phyloP scores from a whole-genome alignment of 2,329 filamentous ascomycete species.

The Ophiostoma triangulosporum region DNA sequence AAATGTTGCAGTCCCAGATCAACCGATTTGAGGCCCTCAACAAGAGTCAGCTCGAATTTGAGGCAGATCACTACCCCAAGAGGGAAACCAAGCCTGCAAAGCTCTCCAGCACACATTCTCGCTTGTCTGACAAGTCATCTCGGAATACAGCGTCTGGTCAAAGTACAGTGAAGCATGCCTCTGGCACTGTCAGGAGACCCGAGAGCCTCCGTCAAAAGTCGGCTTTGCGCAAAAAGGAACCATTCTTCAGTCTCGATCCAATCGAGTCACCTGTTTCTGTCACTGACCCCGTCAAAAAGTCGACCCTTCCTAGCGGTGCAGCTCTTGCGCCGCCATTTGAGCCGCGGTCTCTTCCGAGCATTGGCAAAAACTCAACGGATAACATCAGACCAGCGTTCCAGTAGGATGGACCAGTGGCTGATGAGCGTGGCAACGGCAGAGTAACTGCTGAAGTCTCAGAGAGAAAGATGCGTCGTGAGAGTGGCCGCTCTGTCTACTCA shows the following conservation, averaged over 20 bases:
- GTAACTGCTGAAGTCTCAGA: not conserved
- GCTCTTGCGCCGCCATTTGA: conserved; percentile 37
- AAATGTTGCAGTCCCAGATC: conserved; percentile 23
- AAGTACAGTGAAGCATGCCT: conserved; percentile 5
- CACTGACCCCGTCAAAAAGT: conserved; percentile 20
- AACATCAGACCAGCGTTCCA: not conserved
- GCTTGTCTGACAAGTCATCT: not conserved
- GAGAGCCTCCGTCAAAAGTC: conserved; percentile 12
- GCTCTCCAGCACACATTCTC: conserved; percentile 15
- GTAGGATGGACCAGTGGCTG: conserved; percentile 4
- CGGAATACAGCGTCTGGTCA: not conserved
- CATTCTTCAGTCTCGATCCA: conserved; percentile 17
- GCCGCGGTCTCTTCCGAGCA: conserved; percentile 21
- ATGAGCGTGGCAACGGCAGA: not conserved
- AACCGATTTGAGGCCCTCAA: conserved; percentile 32
- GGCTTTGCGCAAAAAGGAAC: conserved; percentile 12
- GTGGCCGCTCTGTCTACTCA: conserved; percentile 8
- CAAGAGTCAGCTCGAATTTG: conserved; percentile 30
- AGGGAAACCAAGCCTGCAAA: conserved; percentile 6
- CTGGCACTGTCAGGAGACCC: conserved; percentile 8
- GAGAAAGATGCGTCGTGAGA: not conserved
- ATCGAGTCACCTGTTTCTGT: conserved; percentile 17
- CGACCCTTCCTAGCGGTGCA: conserved; percentile 30
- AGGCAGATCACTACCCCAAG: conserved; percentile 30
- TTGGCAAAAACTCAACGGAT: not conserved